phyloP scores from a whole-genome alignment of 75 land plant species.

The Sequoiadendron giganteum region DNA sequence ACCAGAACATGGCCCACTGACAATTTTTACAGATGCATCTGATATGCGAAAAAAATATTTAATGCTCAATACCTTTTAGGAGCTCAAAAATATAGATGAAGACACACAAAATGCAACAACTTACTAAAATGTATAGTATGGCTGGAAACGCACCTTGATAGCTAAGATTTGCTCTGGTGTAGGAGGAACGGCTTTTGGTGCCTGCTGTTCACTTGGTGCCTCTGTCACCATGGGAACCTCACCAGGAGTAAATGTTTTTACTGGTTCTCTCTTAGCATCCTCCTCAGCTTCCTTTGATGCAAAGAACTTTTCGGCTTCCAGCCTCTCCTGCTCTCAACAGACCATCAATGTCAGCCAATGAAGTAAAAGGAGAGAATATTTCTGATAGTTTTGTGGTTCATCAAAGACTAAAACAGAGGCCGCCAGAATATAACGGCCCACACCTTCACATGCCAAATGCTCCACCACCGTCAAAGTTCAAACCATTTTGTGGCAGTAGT shows the following conservation, averaged over 20 bases:
- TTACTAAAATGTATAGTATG: not conserved
- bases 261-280: slow-evolving; percentile 49
- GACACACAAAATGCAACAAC: not conserved
- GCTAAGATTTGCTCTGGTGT: slow-evolving; percentile 90
- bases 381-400: not conserved
- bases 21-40: not conserved
- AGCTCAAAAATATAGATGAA: not conserved
- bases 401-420: not conserved
- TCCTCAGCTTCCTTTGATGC: slow-evolving; percentile 73
- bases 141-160: slow-evolving; percentile 62
- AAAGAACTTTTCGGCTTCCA: slow-evolving; percentile 68
- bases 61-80: not conserved
- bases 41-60: not conserved
- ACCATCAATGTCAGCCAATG: slow-evolving; percentile 8
- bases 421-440: slow-evolving; percentile 6
- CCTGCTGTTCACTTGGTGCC: slow-evolving; percentile 38
- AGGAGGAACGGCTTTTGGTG: slow-evolving; percentile 62
- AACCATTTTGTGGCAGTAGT: slow-evolving; percentile 17
- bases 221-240: slow-evolving; percentile 50
- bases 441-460: slow-evolving; percentile 6
- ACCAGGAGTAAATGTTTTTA: slow-evolving; percentile 77
- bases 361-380: not conserved
- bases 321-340: slow-evolving; percentile 67
- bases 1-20: not conserved
- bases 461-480: slow-evolving; percentile 14